These are phyloP conservation scores for Syncephalastrum sp. DNA, from an alignment of 371 early-diverging fungal genomes.

Conservation along the genomic window DNA sequence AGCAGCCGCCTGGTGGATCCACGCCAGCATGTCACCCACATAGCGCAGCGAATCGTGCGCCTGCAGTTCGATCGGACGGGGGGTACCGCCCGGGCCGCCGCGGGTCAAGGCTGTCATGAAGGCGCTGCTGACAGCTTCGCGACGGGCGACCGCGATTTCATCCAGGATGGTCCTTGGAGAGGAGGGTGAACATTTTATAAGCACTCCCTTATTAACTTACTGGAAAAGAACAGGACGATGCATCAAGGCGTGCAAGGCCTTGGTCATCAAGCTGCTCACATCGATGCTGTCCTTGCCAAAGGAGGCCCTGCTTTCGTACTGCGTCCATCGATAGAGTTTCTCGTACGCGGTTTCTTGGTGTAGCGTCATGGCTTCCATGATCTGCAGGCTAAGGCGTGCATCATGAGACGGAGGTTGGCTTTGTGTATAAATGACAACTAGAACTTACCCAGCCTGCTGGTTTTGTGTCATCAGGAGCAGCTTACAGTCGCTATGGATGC, in stretches of 20 bases:
- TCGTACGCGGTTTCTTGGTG: slow-evolving; percentile 78
- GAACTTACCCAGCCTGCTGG: slow-evolving; percentile 72
- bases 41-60: slow-evolving; percentile 90
- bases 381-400: slow-evolving; percentile 58
- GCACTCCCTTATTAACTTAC: slow-evolving; percentile 34
- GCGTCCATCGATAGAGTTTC: slow-evolving; percentile 80
- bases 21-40: slow-evolving; percentile 93
- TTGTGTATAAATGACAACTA: not conserved
- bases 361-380: slow-evolving; percentile 72
- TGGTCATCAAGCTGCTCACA: slow-evolving; percentile 61
- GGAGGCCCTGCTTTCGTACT: slow-evolving; percentile 62
- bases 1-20: slow-evolving; percentile 92
- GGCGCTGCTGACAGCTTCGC: slow-evolving; percentile 66
- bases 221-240: slow-evolving; percentile 76
- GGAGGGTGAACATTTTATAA: not conserved
- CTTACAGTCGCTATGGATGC: slow-evolving; percentile 76
- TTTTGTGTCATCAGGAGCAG: slow-evolving; percentile 71
- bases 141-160: slow-evolving; percentile 72
- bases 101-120: slow-evolving; percentile 82
- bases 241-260: slow-evolving; percentile 70
- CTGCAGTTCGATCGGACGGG: slow-evolving; percentile 89
- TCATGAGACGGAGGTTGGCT: not conserved
- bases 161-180: slow-evolving; percentile 60
- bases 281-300: slow-evolving; percentile 77
- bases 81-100: slow-evolving; percentile 84